Evolutionary conservation across 192 early-diverging fungal genomes (phyloP).

Genomic region (Coemansia sp.): DNA sequence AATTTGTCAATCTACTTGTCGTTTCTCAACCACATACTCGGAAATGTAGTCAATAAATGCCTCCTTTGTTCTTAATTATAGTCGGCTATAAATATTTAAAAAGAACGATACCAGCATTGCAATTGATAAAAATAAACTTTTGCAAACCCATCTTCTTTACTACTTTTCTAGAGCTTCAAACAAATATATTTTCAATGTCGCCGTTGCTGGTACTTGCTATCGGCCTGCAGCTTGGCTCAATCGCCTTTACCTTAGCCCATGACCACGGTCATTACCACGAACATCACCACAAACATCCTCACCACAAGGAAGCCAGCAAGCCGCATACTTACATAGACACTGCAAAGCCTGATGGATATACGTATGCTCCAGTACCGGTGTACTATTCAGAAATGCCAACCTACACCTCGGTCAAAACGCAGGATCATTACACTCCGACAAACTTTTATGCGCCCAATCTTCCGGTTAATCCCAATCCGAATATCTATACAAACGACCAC

Average conservation of each 20-base stretch:
- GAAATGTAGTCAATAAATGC: too few relatives aligned
- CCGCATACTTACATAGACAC: background rate
- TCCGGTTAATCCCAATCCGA: background rate
- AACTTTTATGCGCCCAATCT: background rate
- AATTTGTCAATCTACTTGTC: too few relatives aligned
- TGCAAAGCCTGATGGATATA: background rate
- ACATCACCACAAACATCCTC: background rate
- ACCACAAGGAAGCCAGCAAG: background rate
- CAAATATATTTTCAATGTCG: background rate
- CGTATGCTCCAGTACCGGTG: background rate
- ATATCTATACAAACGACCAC: background rate
- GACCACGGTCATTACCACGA: background rate
- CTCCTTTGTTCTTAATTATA: too few relatives aligned
- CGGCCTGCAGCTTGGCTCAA: background rate
- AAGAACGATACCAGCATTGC: too few relatives aligned
- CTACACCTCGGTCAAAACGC: background rate
- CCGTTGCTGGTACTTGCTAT: background rate
- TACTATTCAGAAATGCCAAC: background rate
- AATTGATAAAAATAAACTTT: too few relatives aligned
- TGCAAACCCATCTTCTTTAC: too few relatives aligned
- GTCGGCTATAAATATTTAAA: too few relatives aligned
- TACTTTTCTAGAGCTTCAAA: background rate
- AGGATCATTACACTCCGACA: background rate
- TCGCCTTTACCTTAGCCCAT: background rate
- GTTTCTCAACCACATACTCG: too few relatives aligned